Evolutionary conservation across 1,284 basidiomycete genomes (phyloP).

Genomic region (Sphagnurus paluster): DNA sequence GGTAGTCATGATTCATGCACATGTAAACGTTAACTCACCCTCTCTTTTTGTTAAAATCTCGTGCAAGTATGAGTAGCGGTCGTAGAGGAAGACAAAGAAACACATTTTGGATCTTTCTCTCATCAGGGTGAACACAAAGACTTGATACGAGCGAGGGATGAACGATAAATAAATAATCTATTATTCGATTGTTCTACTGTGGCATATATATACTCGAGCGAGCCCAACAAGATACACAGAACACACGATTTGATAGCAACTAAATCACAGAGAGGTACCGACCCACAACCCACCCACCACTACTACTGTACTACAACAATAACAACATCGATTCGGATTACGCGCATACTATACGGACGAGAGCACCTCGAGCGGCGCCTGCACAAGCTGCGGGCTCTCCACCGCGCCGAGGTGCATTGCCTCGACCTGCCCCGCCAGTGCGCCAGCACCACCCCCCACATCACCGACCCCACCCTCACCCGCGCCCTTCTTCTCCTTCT

Average conservation of each 20-base stretch:
- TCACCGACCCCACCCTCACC: conserved; percentile 22
- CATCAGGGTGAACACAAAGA: too few relatives aligned
- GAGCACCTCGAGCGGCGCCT: not conserved
- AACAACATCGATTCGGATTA: conserved; percentile 11
- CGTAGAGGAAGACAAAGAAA: too few relatives aligned
- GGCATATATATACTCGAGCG: conserved; percentile 2
- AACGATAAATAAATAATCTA: not conserved
- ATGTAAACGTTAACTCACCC: too few relatives aligned
- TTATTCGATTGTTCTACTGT: conserved; percentile 13
- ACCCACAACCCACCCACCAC: too few relatives aligned
- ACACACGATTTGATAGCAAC: conserved; percentile 17
- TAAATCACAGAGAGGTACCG: conserved; percentile 17
- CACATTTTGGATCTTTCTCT: too few relatives aligned
- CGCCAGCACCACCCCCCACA: conserved; percentile 26
- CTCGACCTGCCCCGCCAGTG: conserved; percentile 35
- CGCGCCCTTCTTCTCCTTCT: conserved; percentile 26
- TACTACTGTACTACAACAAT: too few relatives aligned
- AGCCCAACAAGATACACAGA: conserved; percentile 13
- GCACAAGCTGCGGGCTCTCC: conserved; percentile 24
- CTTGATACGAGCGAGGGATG: too few relatives aligned
- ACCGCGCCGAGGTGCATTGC: conserved; percentile 36
- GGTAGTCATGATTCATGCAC: too few relatives aligned
- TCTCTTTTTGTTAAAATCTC: too few relatives aligned
- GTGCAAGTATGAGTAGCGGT: too few relatives aligned
- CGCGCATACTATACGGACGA: conserved; percentile 6